Evolutionary conservation across 1,284 basidiomycete species (phyloP).

Genomic region (Amylostereum areolatum): DNA sequence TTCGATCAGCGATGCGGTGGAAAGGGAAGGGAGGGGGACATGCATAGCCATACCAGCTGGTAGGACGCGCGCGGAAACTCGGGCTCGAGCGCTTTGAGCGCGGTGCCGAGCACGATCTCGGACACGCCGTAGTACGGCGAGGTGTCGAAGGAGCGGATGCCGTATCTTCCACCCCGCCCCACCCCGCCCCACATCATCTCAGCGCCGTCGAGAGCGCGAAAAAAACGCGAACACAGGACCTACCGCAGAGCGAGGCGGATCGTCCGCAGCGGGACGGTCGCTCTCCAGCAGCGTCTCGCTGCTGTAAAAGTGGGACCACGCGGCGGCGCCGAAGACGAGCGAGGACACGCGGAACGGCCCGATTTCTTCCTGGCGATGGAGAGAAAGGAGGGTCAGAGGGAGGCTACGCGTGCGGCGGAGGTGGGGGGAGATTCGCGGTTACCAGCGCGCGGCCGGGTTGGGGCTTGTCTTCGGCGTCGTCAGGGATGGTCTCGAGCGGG

Average conservation of each 20-base stretch:
- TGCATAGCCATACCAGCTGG: slow-evolving; percentile 49
- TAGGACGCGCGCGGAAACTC: slow-evolving; percentile 82
- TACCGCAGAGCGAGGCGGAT: slow-evolving; percentile 79
- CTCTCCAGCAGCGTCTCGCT: slow-evolving; percentile 54
- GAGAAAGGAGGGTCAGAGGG: neutral
- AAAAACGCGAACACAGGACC: slow-evolving; percentile 9
- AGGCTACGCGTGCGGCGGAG: neutral
- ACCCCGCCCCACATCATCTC: too few relatives aligned
- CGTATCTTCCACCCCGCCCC: too few relatives aligned
- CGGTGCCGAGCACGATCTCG: slow-evolving; percentile 82
- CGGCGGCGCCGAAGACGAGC: slow-evolving; percentile 61
- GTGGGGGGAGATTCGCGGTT: slow-evolving; percentile 9
- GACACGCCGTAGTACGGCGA: slow-evolving; percentile 86
- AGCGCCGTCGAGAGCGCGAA: too few relatives aligned
- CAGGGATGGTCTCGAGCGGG: slow-evolving; percentile 34
- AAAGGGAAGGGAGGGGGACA: neutral
- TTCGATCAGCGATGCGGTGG: neutral
- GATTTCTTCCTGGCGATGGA: slow-evolving; percentile 18
- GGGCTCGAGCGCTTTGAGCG: slow-evolving; percentile 52
- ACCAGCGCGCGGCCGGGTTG: slow-evolving; percentile 33
- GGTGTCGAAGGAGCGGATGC: slow-evolving; percentile 89
- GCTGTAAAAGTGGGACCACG: slow-evolving; percentile 75
- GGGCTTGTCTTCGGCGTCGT: slow-evolving; percentile 47
- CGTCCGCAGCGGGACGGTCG: slow-evolving; percentile 58
- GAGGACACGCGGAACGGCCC: slow-evolving; percentile 38